Evolutionary conservation across 2,329 filamentous ascomycete genomes (phyloP).

Genomic region (Magnaporthiopsis rhizophila): DNA sequence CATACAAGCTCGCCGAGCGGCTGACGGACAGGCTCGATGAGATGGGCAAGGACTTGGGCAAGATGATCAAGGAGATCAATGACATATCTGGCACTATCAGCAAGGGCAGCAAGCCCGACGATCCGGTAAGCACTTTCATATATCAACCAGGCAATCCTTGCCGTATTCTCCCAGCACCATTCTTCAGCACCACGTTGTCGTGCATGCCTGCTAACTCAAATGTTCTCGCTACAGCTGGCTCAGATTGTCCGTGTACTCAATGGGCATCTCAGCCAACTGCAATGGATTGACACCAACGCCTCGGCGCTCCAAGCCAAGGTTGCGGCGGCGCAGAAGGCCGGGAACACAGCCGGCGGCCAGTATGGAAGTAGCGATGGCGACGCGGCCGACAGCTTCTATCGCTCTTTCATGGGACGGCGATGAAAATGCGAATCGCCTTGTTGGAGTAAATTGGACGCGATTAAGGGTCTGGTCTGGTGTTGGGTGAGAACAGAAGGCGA

Average conservation of each 20-base stretch:
- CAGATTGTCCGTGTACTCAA: constrained; percentile 96
- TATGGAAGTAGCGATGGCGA: constrained; percentile 57
- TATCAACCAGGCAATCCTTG: not conserved
- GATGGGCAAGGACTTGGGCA: constrained; percentile 84
- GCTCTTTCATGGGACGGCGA: constrained; percentile 73
- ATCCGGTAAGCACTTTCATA: constrained; percentile 57
- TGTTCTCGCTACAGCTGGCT: constrained; percentile 56
- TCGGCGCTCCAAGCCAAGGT: constrained; percentile 77
- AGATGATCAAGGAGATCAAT: constrained; percentile 99
- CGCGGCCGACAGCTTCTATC: constrained; percentile 82
- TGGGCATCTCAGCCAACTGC: constrained; percentile 81
- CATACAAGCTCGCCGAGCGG: constrained; percentile 93
- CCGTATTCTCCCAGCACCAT: not conserved
- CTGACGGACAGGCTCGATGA: constrained; percentile 84
- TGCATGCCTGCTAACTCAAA: not conserved
- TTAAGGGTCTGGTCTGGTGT: not conserved
- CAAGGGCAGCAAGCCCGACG: constrained; percentile 82
- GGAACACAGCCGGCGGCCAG: constrained; percentile 50
- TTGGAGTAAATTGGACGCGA: not conserved
- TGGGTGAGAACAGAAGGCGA: not conserved
- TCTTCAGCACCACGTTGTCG: not conserved
- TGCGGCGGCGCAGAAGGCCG: constrained; percentile 69
- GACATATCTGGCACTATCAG: constrained; percentile 79
- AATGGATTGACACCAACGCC: constrained; percentile 86
- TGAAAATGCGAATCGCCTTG: constrained; percentile 21